A percentile compares a stretch with the other conserved stretches of the same genome.
Evolutionary conservation across 1,284 basidiomycete genomes (phyloP).

Genomic region (Kalmanozyma brasiliensis): DNA sequence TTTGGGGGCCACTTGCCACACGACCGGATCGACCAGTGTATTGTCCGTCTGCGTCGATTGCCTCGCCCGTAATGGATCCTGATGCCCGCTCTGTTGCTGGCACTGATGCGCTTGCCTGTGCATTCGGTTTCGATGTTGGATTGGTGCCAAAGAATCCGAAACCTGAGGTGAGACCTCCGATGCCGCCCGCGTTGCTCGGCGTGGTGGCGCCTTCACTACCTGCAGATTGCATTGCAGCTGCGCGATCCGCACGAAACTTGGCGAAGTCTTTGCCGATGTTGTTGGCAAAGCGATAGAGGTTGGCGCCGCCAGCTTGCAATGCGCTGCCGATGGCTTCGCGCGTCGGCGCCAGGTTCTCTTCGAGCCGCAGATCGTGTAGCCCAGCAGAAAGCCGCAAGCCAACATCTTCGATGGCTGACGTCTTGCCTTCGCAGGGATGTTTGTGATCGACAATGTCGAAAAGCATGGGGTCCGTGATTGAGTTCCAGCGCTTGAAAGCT

Average conservation of each 20-base stretch:
- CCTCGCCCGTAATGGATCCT: conserved; percentile 50
- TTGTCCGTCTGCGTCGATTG: conserved; percentile 46
- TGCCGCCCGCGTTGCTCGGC: conserved; percentile 7
- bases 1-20: conserved; percentile 3
- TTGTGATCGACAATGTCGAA: conserved; percentile 63
- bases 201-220: conserved; percentile 5
- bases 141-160: conserved; percentile 33
- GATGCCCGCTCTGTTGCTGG: conserved; percentile 11
- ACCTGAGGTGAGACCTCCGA: conserved; percentile 21
- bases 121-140: conserved; percentile 6
- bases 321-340: conserved; percentile 62
- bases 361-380: conserved; percentile 61
- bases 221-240: conserved; percentile 21
- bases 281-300: conserved; percentile 57
- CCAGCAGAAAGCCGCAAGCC: conserved; percentile 61
- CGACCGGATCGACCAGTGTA: conserved; percentile 36
- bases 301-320: conserved; percentile 55
- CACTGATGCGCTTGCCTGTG: background rate
- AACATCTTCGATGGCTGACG: conserved; percentile 63
- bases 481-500: conserved; percentile 57
- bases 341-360: conserved; percentile 64
- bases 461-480: conserved; percentile 60
- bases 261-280: conserved; percentile 60
- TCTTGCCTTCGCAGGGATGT: conserved; percentile 65
- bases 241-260: conserved; percentile 41